These are phyloP conservation scores for Paraphaeosphaeria minitans DNA, from an alignment of 2,329 filamentous ascomycete genomes.

Conservation along the genomic window DNA sequence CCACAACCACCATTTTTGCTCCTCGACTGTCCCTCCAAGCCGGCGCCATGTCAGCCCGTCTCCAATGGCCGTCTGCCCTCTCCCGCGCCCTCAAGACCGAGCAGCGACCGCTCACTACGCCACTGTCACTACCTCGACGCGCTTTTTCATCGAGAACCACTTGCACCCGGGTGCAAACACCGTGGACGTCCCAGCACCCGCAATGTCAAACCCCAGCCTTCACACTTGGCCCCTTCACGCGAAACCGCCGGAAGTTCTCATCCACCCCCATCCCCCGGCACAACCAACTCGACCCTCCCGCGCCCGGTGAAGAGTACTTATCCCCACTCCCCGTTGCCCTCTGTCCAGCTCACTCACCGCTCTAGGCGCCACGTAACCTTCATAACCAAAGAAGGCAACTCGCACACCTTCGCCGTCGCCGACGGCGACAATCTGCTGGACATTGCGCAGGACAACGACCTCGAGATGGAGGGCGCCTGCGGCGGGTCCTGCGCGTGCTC, in stretches of 20 bases:
- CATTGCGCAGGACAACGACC: conserved; percentile 89
- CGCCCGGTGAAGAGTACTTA: conserved; percentile 86
- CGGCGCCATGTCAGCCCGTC: conserved; percentile 14
- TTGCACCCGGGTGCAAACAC: conserved; percentile 19
- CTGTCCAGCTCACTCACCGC: conserved; percentile 12
- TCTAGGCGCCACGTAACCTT: conserved; percentile 84
- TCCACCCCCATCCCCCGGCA: conserved; percentile 66
- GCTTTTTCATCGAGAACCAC: conserved; percentile 23
- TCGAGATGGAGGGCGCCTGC: conserved; percentile 98
- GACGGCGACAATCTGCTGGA: conserved; percentile 93
- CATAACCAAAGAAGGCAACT: conserved; percentile 83
- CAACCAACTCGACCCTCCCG: conserved; percentile 81
- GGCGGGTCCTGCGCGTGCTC: conserved; percentile 93
- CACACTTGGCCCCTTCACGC: conserved; percentile 7
- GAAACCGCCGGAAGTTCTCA: conserved; percentile 63
- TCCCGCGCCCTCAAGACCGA: conserved; percentile 14
- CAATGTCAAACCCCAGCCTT: background rate
- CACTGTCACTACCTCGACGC: conserved; percentile 11
- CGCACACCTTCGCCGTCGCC: conserved; percentile 77
- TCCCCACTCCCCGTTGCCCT: conserved; percentile 4
- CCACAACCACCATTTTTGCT: conserved; percentile 13
- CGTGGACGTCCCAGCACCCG: background rate
- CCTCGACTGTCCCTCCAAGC: background rate
- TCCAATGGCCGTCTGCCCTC: conserved; percentile 11
- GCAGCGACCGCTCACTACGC: background rate